These are phyloP conservation scores for Pterocarpus macrocarpus DNA, from an alignment of 306 rosid genomes.

Conservation along the genomic window DNA sequence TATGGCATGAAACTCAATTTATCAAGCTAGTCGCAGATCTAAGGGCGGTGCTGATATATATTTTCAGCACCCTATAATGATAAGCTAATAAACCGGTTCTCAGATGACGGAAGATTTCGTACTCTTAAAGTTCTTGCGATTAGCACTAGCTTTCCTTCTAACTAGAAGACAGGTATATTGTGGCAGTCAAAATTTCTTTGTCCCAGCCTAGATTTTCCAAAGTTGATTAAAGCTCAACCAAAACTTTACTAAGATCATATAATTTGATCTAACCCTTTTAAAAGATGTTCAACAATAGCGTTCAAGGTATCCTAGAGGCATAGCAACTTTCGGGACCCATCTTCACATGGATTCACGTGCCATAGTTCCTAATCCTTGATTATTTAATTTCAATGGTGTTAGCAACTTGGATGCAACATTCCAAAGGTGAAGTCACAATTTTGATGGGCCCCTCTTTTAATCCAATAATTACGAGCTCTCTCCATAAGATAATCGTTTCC, in stretches of 20 bases:
- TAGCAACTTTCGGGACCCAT: slow-evolving; percentile 66
- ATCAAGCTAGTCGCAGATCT: too few species aligned
- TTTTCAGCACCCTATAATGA: too few species aligned
- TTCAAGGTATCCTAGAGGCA: slow-evolving; percentile 56
- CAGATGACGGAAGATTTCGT: too few species aligned
- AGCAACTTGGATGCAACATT: slow-evolving; percentile 54
- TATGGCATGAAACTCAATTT: too few species aligned
- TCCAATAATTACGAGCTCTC: slow-evolving; percentile 52
- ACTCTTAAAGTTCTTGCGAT: too few species aligned
- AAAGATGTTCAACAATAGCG: slow-evolving; percentile 45
- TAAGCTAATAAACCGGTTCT: too few species aligned
- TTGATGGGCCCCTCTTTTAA: slow-evolving; percentile 48
- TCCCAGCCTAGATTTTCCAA: slow-evolving; percentile 33
- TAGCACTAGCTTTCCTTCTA: too few species aligned
- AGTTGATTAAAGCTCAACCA: slow-evolving; percentile 43
- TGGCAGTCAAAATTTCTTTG: slow-evolving; percentile 34
- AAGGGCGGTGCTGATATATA: too few species aligned
- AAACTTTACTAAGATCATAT: slow-evolving; percentile 23
- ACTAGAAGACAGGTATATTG: too few species aligned
- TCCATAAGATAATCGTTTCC: slow-evolving; percentile 35
- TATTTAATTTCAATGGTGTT: slow-evolving; percentile 49
- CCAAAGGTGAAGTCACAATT: slow-evolving; percentile 57
- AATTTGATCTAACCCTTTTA: slow-evolving; percentile 39
- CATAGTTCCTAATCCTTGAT: slow-evolving; percentile 54
- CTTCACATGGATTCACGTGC: slow-evolving; percentile 86